Conservation (phyloP, 352 stramenopile species). For the Pythium volutum region DNA sequence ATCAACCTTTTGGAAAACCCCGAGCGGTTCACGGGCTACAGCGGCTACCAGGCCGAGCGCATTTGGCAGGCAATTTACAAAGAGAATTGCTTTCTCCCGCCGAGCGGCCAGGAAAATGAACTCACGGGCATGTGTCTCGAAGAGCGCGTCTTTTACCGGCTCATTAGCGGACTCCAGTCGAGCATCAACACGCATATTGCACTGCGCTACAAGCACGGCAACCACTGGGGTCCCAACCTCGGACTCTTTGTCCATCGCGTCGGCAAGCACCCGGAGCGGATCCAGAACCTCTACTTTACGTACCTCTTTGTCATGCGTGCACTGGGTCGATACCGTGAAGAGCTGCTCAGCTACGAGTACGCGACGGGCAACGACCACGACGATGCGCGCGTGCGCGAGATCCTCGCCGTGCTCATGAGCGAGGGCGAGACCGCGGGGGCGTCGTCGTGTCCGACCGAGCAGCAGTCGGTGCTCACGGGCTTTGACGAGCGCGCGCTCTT, state of each 20-base stretch:
- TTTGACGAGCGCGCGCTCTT: slow-evolving; percentile 91
- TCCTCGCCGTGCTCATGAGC: slow-evolving; percentile 66
- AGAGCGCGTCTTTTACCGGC: slow-evolving; percentile 95
- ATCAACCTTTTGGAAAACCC: slow-evolving; percentile 97
- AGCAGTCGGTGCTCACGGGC: slow-evolving; percentile 69
- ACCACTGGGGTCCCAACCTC: slow-evolving; percentile 69
- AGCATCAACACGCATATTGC: slow-evolving; percentile 95
- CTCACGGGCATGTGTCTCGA: slow-evolving; percentile 86
- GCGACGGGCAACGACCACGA: slow-evolving; percentile 91
- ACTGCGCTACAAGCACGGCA: slow-evolving; percentile 76
- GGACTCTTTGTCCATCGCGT: slow-evolving; percentile 88
- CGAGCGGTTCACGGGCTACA: slow-evolving; percentile 98
- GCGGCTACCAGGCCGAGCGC: slow-evolving; percentile 86
- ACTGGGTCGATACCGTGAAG: slow-evolving; percentile 89
- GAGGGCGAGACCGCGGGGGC: slow-evolving; percentile 57
- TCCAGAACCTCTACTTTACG: slow-evolving; percentile 98
- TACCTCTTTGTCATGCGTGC: slow-evolving; percentile 97
- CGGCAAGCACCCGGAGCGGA: slow-evolving; percentile 89
- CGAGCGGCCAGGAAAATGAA: slow-evolving; percentile 44
- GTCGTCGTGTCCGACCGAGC: slow-evolving; percentile 48
- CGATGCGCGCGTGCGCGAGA: slow-evolving; percentile 64
- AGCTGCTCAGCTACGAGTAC: slow-evolving; percentile 95
- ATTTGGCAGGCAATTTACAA: slow-evolving; percentile 98
- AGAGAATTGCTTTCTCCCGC: slow-evolving; percentile 95
- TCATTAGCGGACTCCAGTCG: slow-evolving; percentile 95